These are phyloP conservation scores for Ilex asprella DNA, from an alignment of 257 asterid species.

Conservation along the genomic window DNA sequence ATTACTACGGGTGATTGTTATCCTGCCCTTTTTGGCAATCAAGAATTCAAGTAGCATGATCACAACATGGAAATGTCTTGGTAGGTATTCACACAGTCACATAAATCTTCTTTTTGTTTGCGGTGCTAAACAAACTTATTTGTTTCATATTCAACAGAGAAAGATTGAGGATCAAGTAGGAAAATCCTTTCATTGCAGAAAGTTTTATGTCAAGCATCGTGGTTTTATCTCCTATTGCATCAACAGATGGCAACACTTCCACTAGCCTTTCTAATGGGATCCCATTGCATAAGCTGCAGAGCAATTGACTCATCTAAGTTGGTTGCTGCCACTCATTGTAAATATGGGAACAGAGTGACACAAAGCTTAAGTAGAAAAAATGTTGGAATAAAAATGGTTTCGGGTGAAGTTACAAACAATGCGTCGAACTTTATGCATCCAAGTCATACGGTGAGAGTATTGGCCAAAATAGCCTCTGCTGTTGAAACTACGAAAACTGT, in stretches of 20 bases:
- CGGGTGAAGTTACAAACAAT: slow-evolving; percentile 9
- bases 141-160: not conserved
- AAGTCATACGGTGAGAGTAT: slow-evolving; percentile 33
- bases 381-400: slow-evolving; percentile 15
- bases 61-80: no score
- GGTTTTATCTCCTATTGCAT: slow-evolving; percentile 8
- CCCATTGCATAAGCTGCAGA: slow-evolving; percentile 36
- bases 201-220: slow-evolving; percentile 13
- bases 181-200: not conserved
- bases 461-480: slow-evolving; percentile 32
- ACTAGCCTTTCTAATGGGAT: slow-evolving; percentile 29
- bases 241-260: slow-evolving; percentile 37
- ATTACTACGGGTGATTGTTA: no score
- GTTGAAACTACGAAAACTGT: slow-evolving; percentile 33
- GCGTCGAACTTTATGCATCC: slow-evolving; percentile 18
- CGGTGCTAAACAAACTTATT: not conserved
- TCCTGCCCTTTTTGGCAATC: no score
- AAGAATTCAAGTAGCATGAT: no score
- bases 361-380: slow-evolving; percentile 19
- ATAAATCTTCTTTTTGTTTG: not conserved
- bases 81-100: not conserved
- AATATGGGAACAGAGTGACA: slow-evolving; percentile 25
- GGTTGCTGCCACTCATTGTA: slow-evolving; percentile 18
- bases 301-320: slow-evolving; percentile 27
- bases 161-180: not conserved